A percentile compares a stretch with the other conserved stretches of the same genome.
phyloP scores from a whole-genome alignment of 176 grass and related monocot species.

The Alopecurus myosuroides region DNA sequence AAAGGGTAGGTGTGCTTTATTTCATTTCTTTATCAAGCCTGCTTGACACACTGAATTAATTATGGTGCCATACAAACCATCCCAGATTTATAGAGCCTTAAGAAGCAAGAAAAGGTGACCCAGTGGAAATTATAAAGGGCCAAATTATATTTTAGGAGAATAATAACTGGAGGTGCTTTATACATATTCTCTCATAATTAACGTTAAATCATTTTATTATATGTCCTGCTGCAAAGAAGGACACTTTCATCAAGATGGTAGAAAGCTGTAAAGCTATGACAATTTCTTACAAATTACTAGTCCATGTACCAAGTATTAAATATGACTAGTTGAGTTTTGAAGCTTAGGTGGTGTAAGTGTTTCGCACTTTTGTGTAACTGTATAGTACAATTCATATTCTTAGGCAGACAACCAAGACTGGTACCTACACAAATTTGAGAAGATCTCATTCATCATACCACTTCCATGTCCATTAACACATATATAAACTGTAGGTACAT shows the following conservation, averaged over 20 bases:
- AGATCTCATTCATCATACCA: background rate
- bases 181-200: background rate
- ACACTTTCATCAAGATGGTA: background rate
- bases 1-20: constrained; percentile 53
- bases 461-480: background rate
- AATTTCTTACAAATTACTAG: background rate
- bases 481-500: background rate
- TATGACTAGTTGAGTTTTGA: too few species aligned
- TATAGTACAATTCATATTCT: background rate
- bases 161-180: background rate
- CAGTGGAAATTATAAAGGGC: background rate
- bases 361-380: too few species aligned
- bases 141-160: background rate
- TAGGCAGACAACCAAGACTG: background rate
- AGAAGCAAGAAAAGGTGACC: background rate
- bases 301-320: too few species aligned
- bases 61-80: background rate
- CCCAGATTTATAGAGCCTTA: background rate
- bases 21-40: background rate
- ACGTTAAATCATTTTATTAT: background rate
- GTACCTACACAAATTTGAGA: background rate
- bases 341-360: too few species aligned
- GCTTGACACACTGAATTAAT: background rate
- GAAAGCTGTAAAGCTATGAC: background rate
- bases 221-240: background rate